Conservation (phyloP, 495 filamentous ascomycete genomes). For the Penicillium alfredii region DNA sequence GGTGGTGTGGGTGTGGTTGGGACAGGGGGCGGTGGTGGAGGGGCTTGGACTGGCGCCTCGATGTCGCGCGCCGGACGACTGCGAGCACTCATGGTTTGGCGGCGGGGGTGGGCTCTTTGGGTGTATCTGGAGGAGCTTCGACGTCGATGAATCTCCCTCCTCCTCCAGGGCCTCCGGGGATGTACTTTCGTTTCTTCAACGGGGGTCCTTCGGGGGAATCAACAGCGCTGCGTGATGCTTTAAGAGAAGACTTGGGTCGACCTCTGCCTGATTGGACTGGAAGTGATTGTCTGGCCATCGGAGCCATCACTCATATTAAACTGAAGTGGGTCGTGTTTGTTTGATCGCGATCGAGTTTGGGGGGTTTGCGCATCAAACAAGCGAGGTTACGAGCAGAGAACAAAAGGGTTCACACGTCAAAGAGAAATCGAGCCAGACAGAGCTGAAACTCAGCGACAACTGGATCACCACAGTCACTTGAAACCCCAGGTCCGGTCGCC, state of each 20-base stretch:
- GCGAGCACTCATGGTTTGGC: slow-evolving; percentile 25
- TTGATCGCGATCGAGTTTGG: slow-evolving; percentile 14
- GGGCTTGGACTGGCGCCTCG: slow-evolving; percentile 22
- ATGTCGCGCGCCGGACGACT: slow-evolving; percentile 24
- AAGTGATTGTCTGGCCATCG: slow-evolving; percentile 19
- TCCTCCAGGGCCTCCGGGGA: slow-evolving; percentile 75
- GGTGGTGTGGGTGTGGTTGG: slow-evolving; percentile 40
- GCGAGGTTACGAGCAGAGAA: slow-evolving; percentile 18
- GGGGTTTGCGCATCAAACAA: slow-evolving; percentile 19
- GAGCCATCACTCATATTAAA: slow-evolving; percentile 19
- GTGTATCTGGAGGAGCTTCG: slow-evolving; percentile 26
- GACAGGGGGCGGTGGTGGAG: slow-evolving; percentile 33
- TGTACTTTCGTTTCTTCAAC: slow-evolving; percentile 55
- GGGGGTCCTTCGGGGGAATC: slow-evolving; percentile 41
- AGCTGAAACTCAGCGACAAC: too few relatives aligned
- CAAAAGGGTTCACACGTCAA: too few relatives aligned
- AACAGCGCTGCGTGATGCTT: slow-evolving; percentile 28
- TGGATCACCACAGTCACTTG: too few relatives aligned
- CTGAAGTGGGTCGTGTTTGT: slow-evolving; percentile 5
- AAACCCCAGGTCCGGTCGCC: too few relatives aligned
- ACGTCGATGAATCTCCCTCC: slow-evolving; percentile 70
- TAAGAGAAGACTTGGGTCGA: slow-evolving; percentile 29
- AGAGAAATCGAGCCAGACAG: too few relatives aligned
- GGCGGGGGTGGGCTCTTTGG: slow-evolving; percentile 13
- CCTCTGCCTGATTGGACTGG: slow-evolving; percentile 31